Conservation (phyloP, 2,329 filamentous ascomycete genomes). For the Colletotrichum orchidophilum region DNA sequence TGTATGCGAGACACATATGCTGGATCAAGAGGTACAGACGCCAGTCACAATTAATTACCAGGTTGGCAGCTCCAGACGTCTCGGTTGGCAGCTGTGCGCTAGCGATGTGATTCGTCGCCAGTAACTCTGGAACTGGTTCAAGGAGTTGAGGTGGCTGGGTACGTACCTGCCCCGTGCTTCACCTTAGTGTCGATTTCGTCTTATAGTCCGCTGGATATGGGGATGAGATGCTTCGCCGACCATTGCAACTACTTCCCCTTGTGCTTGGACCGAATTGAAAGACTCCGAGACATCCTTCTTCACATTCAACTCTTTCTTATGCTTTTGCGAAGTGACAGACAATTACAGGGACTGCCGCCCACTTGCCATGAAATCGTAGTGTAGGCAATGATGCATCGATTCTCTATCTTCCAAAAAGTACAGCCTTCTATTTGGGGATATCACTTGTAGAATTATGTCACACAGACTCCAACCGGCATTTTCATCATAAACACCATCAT, state of each 20-base stretch:
- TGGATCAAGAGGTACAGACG: slow-evolving; percentile 16
- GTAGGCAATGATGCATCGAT: neutral
- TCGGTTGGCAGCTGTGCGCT: slow-evolving; percentile 31
- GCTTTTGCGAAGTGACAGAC: neutral
- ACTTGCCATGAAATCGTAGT: too few species aligned
- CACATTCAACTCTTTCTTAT: neutral
- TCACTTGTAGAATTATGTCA: neutral
- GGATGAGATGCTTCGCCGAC: neutral
- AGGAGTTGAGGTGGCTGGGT: neutral
- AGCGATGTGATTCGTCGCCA: slow-evolving; percentile 28
- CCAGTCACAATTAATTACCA: slow-evolving; percentile 27
- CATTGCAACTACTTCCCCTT: neutral
- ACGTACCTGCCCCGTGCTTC: slow-evolving; percentile 20
- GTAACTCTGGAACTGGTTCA: neutral
- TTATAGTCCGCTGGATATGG: neutral
- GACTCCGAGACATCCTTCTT: too few species aligned
- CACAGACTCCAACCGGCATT: neutral
- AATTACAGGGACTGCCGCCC: too few species aligned
- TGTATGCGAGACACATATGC: slow-evolving; percentile 27
- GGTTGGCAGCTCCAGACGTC: slow-evolving; percentile 32
- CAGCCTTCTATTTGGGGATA: neutral
- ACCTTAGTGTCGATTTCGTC: neutral
- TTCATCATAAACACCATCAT: neutral
- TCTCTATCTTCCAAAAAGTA: neutral
- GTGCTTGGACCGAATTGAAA: neutral